Conservation (phyloP, 2,329 filamentous ascomycete genomes). For the Fusarium sp. region DNA sequence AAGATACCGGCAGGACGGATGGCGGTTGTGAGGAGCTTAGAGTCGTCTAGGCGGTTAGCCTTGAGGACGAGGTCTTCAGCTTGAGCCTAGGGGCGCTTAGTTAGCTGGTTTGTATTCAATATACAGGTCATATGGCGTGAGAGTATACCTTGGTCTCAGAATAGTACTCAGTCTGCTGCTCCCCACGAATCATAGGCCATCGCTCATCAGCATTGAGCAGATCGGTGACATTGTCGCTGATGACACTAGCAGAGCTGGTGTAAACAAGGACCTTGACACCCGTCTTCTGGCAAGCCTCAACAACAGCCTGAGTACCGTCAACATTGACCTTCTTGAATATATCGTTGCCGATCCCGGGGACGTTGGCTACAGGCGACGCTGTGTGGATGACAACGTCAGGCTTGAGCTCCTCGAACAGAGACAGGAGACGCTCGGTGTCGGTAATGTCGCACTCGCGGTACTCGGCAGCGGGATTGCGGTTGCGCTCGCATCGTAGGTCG, state of each 20-base stretch:
- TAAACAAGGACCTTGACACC: conserved; percentile 89
- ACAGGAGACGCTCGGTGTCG: conserved; percentile 71
- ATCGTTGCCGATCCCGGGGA: conserved; percentile 69
- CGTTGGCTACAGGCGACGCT: conserved; percentile 77
- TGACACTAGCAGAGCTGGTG: conserved; percentile 89
- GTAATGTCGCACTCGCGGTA: conserved; percentile 88
- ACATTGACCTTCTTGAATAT: conserved; percentile 89
- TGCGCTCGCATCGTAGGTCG: conserved; percentile 79
- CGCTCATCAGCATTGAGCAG: conserved; percentile 88
- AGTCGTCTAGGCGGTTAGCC: conserved; percentile 75
- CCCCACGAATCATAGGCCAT: conserved; percentile 82
- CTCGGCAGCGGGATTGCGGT: conserved; percentile 71
- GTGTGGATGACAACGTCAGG: conserved; percentile 94
- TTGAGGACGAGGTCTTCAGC: conserved; percentile 86
- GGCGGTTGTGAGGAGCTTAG: conserved; percentile 80
- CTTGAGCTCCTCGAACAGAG: conserved; percentile 75
- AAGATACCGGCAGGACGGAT: conserved; percentile 92
- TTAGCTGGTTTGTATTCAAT: conserved; percentile 6
- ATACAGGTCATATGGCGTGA: neutral
- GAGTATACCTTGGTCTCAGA: conserved; percentile 86
- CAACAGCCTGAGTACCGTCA: conserved; percentile 83
- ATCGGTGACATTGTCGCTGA: conserved; percentile 85
- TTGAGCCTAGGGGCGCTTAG: conserved; percentile 67
- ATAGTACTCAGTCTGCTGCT: conserved; percentile 84
- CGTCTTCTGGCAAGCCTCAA: conserved; percentile 79